Percentiles rank a stretch among this genome's conserved stretches.
These are phyloP conservation scores for Tinospora cordifolia DNA, from an alignment of 164 flowering plant species.

Conservation along the genomic window DNA sequence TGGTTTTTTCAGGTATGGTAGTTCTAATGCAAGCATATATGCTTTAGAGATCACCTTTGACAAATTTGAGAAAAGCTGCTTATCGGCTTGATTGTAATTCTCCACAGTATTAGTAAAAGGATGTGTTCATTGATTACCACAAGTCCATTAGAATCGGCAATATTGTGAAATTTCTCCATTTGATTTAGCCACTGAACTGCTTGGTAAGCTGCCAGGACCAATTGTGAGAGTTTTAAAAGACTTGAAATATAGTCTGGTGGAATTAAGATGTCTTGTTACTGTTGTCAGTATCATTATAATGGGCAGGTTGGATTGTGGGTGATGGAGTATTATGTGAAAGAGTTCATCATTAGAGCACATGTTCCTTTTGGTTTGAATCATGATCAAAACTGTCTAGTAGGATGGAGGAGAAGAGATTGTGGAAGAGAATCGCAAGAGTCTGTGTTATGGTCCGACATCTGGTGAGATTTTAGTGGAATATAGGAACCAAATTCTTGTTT, in stretches of 20 bases:
- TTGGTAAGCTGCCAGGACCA: conserved; percentile 24
- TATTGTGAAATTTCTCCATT: conserved; percentile 18
- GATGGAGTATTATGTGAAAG: conserved; percentile 27
- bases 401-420: conserved; percentile 6
- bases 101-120: conserved; percentile 24
- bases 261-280: conserved; percentile 21
- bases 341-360: conserved; percentile 20
- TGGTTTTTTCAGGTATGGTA: neutral
- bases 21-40: neutral
- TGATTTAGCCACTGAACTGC: conserved; percentile 27
- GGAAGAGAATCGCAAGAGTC: conserved; percentile 18
- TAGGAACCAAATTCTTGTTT: neutral
- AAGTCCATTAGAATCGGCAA: neutral
- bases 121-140: conserved; percentile 30
- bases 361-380: conserved; percentile 22
- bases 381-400: conserved; percentile 5
- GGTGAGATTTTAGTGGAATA: conserved; percentile 7
- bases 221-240: conserved; percentile 12
- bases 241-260: conserved; percentile 16
- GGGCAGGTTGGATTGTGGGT: conserved; percentile 35
- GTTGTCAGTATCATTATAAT: conserved; percentile 11
- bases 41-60: conserved; percentile 23
- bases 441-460: neutral
- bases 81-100: conserved; percentile 19
- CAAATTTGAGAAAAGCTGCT: conserved; percentile 22